These are phyloP conservation scores for Monilinia fructicola DNA, from an alignment of 2,329 filamentous ascomycete species.

Conservation along the genomic window DNA sequence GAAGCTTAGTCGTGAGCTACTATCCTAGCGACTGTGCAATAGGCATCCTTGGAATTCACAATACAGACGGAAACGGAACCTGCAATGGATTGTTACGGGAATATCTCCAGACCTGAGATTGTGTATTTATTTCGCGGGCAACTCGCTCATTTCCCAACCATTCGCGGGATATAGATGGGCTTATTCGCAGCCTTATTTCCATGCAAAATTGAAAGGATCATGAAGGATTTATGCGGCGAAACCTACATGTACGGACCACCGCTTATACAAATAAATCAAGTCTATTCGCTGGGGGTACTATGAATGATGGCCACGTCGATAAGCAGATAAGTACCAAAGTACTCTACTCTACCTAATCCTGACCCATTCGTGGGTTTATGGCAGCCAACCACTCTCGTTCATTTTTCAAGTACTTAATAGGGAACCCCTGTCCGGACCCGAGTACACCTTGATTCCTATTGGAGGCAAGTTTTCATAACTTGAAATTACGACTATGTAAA, in stretches of 20 bases:
- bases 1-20: neutral
- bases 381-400: slow-evolving; percentile 14
- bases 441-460: slow-evolving; percentile 12
- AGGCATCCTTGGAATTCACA: neutral
- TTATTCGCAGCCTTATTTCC: slow-evolving; percentile 4
- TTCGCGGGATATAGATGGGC: neutral
- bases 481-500: neutral
- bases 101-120: neutral
- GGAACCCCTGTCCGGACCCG: slow-evolving; percentile 11
- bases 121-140: neutral
- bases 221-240: slow-evolving; percentile 13
- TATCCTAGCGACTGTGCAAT: neutral
- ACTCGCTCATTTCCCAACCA: neutral
- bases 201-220: slow-evolving; percentile 5
- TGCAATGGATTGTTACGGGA: neutral
- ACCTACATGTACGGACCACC: slow-evolving; percentile 1
- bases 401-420: neutral
- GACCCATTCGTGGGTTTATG: neutral
- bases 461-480: slow-evolving; percentile 5
- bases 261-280: neutral
- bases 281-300: neutral
- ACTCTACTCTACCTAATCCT: slow-evolving; percentile 6
- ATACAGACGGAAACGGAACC: neutral
- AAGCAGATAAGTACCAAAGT: slow-evolving; percentile 18
- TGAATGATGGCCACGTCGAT: slow-evolving; percentile 13